A percentile compares a stretch with the other conserved stretches of the same genome.
Conservation (phyloP, 495 filamentous ascomycete species). For the Barbatosphaeria neglecta region DNA sequence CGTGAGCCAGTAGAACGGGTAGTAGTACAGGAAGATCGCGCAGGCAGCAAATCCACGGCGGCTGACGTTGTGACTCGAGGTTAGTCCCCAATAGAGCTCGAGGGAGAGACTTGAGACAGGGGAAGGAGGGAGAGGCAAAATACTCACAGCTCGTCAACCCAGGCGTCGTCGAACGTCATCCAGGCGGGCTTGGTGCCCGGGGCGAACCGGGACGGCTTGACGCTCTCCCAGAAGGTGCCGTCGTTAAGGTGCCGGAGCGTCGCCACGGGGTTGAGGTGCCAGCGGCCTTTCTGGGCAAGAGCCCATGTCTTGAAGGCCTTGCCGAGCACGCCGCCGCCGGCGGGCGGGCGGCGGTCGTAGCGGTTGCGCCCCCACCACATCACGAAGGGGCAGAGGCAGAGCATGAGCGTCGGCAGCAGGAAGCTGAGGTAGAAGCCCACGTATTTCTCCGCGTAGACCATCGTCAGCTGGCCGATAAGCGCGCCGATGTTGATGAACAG, state of each 20-base stretch:
- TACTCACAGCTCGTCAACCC: slow-evolving; percentile 54
- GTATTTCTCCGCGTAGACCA: slow-evolving; percentile 62
- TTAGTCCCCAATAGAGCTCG: not conserved
- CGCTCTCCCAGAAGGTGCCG: slow-evolving; percentile 48
- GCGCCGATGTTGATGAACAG: slow-evolving; percentile 62
- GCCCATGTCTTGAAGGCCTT: slow-evolving; percentile 44
- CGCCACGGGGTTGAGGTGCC: slow-evolving; percentile 43
- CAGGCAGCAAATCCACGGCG: slow-evolving; percentile 57
- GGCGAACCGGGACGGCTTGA: slow-evolving; percentile 50
- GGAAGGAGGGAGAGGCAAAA: not conserved
- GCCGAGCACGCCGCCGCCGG: slow-evolving; percentile 51
- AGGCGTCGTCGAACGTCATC: slow-evolving; percentile 67
- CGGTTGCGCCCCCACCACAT: slow-evolving; percentile 47
- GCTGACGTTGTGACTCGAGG: not conserved
- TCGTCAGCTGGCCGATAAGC: slow-evolving; percentile 34
- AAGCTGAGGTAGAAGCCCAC: slow-evolving; percentile 69
- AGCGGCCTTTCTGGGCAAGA: slow-evolving; percentile 51
- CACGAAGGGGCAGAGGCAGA: slow-evolving; percentile 52
- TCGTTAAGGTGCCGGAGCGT: slow-evolving; percentile 44
- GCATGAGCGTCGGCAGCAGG: slow-evolving; percentile 45
- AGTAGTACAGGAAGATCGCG: slow-evolving; percentile 53
- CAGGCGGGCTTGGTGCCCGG: slow-evolving; percentile 38
- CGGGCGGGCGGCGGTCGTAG: slow-evolving; percentile 47
- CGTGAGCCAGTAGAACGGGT: slow-evolving; percentile 41
- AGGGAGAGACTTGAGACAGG: not conserved